A percentile compares a stretch with the other conserved stretches of the same genome.
phyloP scores from a whole-genome alignment of 2,329 filamentous ascomycete species.

The Grosmannia clavigera region DNA sequence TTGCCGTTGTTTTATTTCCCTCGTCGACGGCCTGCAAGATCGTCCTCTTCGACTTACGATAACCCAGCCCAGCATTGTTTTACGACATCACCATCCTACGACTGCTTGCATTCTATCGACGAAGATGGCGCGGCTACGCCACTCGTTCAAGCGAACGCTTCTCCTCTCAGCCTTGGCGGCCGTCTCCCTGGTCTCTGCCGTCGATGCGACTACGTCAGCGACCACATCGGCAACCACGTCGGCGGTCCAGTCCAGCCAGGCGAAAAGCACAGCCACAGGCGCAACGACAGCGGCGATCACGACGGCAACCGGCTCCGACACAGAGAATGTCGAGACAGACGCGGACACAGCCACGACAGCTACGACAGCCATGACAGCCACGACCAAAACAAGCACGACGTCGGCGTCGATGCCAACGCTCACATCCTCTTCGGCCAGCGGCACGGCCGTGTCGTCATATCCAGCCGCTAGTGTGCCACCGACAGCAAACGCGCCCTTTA shows the following conservation, averaged over 20 bases:
- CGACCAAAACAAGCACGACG: not conserved
- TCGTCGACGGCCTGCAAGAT: not conserved
- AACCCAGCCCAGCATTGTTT: not conserved
- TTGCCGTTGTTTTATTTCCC: not conserved
- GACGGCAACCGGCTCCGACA: not conserved
- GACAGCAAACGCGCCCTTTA: slow-evolving; percentile 75
- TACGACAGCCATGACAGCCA: not conserved
- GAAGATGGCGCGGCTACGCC: slow-evolving; percentile 17
- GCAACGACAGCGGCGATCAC: slow-evolving; percentile 6
- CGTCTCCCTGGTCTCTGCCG: slow-evolving; percentile 15
- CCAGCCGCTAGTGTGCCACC: slow-evolving; percentile 69
- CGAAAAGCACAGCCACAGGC: not conserved
- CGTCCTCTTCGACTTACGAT: not conserved
- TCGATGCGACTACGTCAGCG: slow-evolving; percentile 15
- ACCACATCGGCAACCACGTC: not conserved
- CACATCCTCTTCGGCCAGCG: slow-evolving; percentile 21
- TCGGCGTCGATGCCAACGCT: slow-evolving; percentile 26
- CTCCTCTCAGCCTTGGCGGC: slow-evolving; percentile 18
- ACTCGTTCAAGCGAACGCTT: slow-evolving; percentile 21
- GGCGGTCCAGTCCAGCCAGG: not conserved
- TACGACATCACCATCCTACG: not conserved
- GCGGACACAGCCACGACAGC: not conserved
- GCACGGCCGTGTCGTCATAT: slow-evolving; percentile 36
- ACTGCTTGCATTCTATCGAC: not conserved
- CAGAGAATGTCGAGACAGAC: not conserved